These are phyloP conservation scores for Wickerhamomyces sydowiorum DNA, from an alignment of 805 yeast species.

Conservation along the genomic window DNA sequence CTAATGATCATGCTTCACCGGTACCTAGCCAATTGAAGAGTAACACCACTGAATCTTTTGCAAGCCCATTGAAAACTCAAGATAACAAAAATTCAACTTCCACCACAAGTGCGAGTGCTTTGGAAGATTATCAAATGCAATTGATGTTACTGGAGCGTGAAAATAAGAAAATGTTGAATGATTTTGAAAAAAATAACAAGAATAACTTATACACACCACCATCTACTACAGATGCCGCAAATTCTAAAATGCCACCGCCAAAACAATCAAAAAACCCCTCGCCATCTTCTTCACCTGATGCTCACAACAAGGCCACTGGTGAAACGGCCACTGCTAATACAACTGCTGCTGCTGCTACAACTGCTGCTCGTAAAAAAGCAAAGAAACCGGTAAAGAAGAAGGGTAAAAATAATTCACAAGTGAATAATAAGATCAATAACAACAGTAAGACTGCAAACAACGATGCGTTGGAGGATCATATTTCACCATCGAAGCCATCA, in stretches of 20 bases:
- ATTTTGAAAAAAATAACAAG: conserved; percentile 33
- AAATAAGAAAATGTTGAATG: conserved; percentile 61
- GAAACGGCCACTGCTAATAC: conserved; percentile 2
- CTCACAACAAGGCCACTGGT: conserved; percentile 4
- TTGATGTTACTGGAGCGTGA: conserved; percentile 69
- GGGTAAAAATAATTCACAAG: conserved; percentile 7
- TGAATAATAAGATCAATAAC: conserved; percentile 4
- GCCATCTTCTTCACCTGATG: conserved; percentile 8
- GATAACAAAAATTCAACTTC: conserved; percentile 12
- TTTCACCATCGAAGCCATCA: conserved; percentile 14
- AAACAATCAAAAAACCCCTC: conserved; percentile 6
- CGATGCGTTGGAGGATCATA: conserved; percentile 10
- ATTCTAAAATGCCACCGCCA: conserved; percentile 24
- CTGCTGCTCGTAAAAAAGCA: conserved; percentile 14
- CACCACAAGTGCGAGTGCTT: conserved; percentile 33
- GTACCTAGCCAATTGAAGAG: conserved; percentile 4
- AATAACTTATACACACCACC: conserved; percentile 1
- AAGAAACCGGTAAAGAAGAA: conserved; percentile 17
- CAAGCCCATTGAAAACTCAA: conserved; percentile 18
- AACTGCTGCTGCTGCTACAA: conserved; percentile 7
- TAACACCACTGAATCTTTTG: too few relatives aligned
- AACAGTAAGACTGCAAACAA: conserved; percentile 4
- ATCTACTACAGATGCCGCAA: conserved; percentile 3
- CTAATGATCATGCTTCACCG: neutral
- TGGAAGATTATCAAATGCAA: conserved; percentile 81